Evolutionary conservation across 805 yeast genomes (phyloP).

Genomic region (Candida ponderosae): DNA sequence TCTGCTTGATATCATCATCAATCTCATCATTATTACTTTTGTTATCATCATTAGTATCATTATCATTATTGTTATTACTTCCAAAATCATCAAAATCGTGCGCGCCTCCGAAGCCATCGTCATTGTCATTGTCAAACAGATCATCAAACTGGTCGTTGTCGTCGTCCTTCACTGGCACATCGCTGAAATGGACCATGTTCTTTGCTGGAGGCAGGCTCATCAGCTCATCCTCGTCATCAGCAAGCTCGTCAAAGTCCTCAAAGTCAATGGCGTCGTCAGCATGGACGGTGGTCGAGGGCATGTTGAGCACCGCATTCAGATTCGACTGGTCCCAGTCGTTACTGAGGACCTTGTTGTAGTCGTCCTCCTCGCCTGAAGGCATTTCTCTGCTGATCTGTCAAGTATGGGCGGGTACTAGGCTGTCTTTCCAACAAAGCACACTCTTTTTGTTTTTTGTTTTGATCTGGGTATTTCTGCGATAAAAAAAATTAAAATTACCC

Average conservation of each 20-base stretch:
- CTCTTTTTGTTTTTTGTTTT: background rate
- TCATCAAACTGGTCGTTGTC: constrained; percentile 21
- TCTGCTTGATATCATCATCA: background rate
- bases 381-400: constrained; percentile 10
- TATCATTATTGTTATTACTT: constrained; percentile 7
- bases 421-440: background rate
- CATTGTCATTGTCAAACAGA: constrained; percentile 9
- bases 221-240: constrained; percentile 61
- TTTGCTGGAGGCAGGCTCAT: constrained; percentile 6
- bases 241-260: constrained; percentile 90
- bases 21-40: background rate
- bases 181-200: too few species aligned
- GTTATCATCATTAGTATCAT: constrained; percentile 4
- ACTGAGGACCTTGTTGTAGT: constrained; percentile 27
- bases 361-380: constrained; percentile 29
- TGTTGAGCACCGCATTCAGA: constrained; percentile 2
- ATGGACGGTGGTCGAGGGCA: constrained; percentile 38
- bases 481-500: too few species aligned
- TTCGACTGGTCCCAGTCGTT: constrained; percentile 30
- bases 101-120: constrained; percentile 16
- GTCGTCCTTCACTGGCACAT: constrained; percentile 16
- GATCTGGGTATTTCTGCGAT: too few species aligned
- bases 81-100: constrained; percentile 12
- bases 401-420: too few species aligned
- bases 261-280: constrained; percentile 91